Evolutionary conservation across 805 yeast genomes (phyloP), one percentile per base, ranked within the genome.

Genomic region (Pichia exigua): DNA sequence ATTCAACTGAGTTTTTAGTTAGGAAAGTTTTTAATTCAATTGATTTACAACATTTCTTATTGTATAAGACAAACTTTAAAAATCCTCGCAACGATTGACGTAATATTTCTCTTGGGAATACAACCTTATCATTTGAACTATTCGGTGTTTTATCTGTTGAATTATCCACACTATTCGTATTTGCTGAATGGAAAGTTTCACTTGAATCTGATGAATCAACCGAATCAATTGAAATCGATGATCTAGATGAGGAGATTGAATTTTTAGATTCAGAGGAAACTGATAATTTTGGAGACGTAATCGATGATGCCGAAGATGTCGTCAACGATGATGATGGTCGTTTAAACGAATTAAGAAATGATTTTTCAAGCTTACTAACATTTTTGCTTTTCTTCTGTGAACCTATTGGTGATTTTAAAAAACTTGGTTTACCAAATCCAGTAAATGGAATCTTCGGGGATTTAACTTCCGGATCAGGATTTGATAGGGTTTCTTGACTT

Each of bases 21-120:
- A 87, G 56, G 61, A 91, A 91, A 24, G 73, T 73, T 27, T 71
- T 63, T 44, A 90, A 72, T 5, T 73, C 67, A 0, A 72, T 68
- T 41, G 82, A 77, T 47, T 76, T 74, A 1, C 81, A 71, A 0
- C 88, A 74, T 45, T 80, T 83, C 7, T 79, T 73, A 44, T 79
- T 76, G 35, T 75, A 69, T 11, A 78, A 61, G 18, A 91, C 65
- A 1, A 74, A 65, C 28, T 75, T 71, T 46, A 92, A 61, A 60
- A 87, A 92, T 0, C 89, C 87, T 45, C 97, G 73, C 44, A 92
- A 72, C 0, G 95, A 79, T 11, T 89, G 73, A 43, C 98, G 72
- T 58, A 88, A 76, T 57, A 81, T 83, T 64, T 92, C 98, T 28
- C 95, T 75, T 2, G 82, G 78, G 30, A 87, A 71, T 39, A 62